Percentiles rank a stretch among this genome's conserved stretches.
Conservation (phyloP, 2,329 filamentous ascomycete genomes). For the Exophiala dermatitidis region DNA sequence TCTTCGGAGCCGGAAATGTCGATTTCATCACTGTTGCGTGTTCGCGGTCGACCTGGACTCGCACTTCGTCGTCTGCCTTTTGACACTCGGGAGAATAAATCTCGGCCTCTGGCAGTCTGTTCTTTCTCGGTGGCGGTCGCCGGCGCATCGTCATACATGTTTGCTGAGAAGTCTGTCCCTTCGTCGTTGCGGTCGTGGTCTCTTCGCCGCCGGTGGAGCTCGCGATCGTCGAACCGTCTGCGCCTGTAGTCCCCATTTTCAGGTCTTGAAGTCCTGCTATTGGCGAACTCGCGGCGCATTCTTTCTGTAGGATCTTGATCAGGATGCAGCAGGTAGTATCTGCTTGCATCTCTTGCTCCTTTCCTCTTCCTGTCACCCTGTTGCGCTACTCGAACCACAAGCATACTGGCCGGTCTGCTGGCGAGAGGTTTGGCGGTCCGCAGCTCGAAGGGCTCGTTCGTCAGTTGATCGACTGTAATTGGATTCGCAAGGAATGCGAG, state of each 20-base stretch:
- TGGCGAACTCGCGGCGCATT: conserved; percentile 48
- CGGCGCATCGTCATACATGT: conserved; percentile 71
- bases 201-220: conserved; percentile 37
- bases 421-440: conserved; percentile 63
- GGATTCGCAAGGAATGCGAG: conserved; percentile 39
- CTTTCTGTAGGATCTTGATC: conserved; percentile 77
- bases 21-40: conserved; percentile 38
- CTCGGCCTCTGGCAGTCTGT: conserved; percentile 28
- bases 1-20: conserved; percentile 35
- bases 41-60: conserved; percentile 47
- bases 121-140: conserved; percentile 27
- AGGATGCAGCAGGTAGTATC: conserved; percentile 88
- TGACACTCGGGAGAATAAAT: conserved; percentile 37
- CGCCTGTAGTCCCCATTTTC: conserved; percentile 40
- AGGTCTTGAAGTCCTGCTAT: conserved; percentile 36
- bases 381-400: conserved; percentile 69
- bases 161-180: conserved; percentile 56
- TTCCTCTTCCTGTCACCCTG: conserved; percentile 70
- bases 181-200: conserved; percentile 43
- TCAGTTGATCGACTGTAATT: conserved; percentile 34
- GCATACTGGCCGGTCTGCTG: conserved; percentile 58
- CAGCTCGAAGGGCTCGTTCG: conserved; percentile 54
- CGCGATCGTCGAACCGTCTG: conserved; percentile 57
- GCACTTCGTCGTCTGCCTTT: conserved; percentile 50
- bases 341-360: conserved; percentile 71